phyloP scores from a whole-genome alignment of 1,284 basidiomycete genomes.

The Agroathelia rolfsii region DNA sequence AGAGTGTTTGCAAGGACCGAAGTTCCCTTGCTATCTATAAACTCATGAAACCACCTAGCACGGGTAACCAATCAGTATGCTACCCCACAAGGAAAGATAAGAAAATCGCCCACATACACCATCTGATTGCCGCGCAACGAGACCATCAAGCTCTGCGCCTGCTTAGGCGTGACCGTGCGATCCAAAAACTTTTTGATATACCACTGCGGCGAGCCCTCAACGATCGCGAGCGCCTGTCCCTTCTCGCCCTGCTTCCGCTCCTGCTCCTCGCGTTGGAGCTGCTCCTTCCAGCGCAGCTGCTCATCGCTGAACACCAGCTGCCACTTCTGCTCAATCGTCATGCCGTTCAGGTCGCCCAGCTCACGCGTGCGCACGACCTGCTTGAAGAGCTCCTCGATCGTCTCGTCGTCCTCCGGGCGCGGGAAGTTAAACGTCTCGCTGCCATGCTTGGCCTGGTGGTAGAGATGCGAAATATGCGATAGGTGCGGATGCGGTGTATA shows the following conservation, averaged over 20 bases:
- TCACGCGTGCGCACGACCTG: slow-evolving; percentile 62
- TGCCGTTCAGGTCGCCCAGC: slow-evolving; percentile 45
- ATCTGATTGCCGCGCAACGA: slow-evolving; percentile 77
- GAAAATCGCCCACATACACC: slow-evolving; percentile 40
- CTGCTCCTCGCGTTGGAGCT: slow-evolving; percentile 49
- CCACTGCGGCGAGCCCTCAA: slow-evolving; percentile 73
- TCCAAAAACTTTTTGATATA: slow-evolving; percentile 88
- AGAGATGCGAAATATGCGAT: slow-evolving; percentile 44
- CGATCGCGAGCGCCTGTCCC: slow-evolving; percentile 38
- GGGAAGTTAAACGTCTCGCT: slow-evolving; percentile 58
- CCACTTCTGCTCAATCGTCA: slow-evolving; percentile 87
- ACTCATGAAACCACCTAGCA: slow-evolving; percentile 73
- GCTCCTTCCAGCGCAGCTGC: slow-evolving; percentile 71
- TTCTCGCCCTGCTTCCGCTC: slow-evolving; percentile 47
- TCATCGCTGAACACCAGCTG: slow-evolving; percentile 81
- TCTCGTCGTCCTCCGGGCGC: slow-evolving; percentile 61
- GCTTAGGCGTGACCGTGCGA: slow-evolving; percentile 73
- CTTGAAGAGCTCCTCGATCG: slow-evolving; percentile 73
- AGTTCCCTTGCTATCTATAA: slow-evolving; percentile 72
- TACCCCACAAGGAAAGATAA: slow-evolving; percentile 1
- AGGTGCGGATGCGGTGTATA: too few relatives aligned
- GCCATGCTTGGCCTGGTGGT: slow-evolving; percentile 31
- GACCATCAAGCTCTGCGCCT: slow-evolving; percentile 70
- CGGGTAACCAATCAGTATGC: slow-evolving; percentile 4
- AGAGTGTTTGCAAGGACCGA: slow-evolving; percentile 81